phyloP scores from a whole-genome alignment of 108 stramenopile species.

The Fragilariopsis cylindrus region DNA sequence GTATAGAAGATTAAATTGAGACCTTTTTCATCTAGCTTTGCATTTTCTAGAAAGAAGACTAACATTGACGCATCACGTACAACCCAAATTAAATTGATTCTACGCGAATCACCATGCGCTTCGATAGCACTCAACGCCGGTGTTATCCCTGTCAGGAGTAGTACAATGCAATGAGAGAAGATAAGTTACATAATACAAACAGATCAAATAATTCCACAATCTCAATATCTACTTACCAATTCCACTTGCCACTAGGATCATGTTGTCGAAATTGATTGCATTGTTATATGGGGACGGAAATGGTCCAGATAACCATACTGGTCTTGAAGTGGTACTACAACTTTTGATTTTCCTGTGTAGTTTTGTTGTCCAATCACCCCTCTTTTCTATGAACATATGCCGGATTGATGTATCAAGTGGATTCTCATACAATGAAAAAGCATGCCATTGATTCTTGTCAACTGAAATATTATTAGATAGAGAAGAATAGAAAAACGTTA shows the following conservation, averaged over 20 bases:
- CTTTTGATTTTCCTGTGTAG: constrained; percentile 39
- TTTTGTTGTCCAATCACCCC: constrained; percentile 50
- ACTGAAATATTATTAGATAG: neutral
- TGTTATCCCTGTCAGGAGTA: constrained; percentile 23
- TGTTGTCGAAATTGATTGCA: constrained; percentile 45
- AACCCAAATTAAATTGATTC: constrained; percentile 52
- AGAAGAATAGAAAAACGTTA: too few species aligned
- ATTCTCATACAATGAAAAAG: constrained; percentile 50
- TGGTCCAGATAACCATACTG: constrained; percentile 51
- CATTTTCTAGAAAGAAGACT: constrained; percentile 49
- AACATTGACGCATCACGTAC: constrained; percentile 47
- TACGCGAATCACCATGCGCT: constrained; percentile 39
- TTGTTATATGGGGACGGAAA: constrained; percentile 51
- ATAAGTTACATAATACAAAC: too few species aligned
- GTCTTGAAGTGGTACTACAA: constrained; percentile 31
- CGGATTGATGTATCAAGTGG: constrained; percentile 35
- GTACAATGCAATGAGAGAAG: too few species aligned
- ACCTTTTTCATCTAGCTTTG: constrained; percentile 45
- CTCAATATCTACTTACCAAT: constrained; percentile 23
- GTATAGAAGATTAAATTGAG: constrained; percentile 59
- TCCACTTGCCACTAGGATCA: constrained; percentile 46
- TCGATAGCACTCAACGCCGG: constrained; percentile 48
- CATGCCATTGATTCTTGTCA: constrained; percentile 48
- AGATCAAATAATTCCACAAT: too few species aligned
- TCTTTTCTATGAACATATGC: constrained; percentile 48